These are phyloP conservation scores for Aureobasidium sp. DNA, from an alignment of 2,329 filamentous ascomycete species.

Conservation along the genomic window DNA sequence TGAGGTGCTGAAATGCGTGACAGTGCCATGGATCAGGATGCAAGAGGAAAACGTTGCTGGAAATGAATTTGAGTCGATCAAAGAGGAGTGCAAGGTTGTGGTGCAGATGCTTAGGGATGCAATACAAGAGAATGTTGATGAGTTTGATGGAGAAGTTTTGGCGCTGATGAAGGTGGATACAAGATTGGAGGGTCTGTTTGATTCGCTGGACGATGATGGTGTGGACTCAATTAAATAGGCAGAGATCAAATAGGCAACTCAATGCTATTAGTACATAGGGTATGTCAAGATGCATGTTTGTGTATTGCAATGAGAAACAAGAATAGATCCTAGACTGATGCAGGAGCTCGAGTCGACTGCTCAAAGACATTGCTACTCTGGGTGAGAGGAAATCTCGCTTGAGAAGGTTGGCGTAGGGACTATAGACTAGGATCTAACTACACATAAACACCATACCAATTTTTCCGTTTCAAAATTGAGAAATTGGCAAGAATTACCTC, in stretches of 20 bases:
- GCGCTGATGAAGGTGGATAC: constrained; percentile 19
- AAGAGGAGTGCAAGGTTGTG: constrained; percentile 20
- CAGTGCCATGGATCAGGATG: constrained; percentile 32
- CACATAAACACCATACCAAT: no score
- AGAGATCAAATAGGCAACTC: neutral
- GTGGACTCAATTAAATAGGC: neutral
- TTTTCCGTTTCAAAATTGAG: no score
- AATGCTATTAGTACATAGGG: neutral
- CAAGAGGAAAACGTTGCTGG: constrained; percentile 11
- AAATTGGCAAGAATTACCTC: neutral
- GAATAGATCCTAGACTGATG: no score
- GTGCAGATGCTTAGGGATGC: constrained; percentile 23
- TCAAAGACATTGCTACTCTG: no score
- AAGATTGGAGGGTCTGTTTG: neutral
- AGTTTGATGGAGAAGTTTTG: constrained; percentile 25
- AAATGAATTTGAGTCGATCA: constrained; percentile 16
- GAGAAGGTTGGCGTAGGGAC: no score
- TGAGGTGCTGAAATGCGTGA: constrained; percentile 56
- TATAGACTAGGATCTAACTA: no score
- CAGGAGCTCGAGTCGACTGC: no score
- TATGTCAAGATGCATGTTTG: no score
- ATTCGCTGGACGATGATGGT: neutral
- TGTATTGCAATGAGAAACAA: no score
- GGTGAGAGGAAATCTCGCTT: no score
- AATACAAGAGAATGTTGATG: constrained; percentile 21